Evolutionary conservation across 495 filamentous ascomycete genomes (phyloP).

Genomic region (Venustampulla echinocandica): DNA sequence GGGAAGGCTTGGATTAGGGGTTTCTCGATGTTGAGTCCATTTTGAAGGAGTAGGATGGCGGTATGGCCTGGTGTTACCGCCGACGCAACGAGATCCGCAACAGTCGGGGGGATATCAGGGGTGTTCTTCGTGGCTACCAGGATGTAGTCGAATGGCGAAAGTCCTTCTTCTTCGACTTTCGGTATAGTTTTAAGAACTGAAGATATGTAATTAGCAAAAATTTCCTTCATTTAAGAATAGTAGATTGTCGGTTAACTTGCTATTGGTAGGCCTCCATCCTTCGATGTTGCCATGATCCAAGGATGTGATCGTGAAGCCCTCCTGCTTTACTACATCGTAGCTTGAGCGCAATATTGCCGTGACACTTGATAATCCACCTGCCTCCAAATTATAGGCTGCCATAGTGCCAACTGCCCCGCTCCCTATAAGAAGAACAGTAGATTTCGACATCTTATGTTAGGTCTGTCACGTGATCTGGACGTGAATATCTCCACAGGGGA

Average conservation of each 20-base stretch:
- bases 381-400: constrained; percentile 28
- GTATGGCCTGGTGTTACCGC: constrained; percentile 41
- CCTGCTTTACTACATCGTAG: constrained; percentile 20
- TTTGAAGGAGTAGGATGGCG: constrained; percentile 50
- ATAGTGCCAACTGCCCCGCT: constrained; percentile 32
- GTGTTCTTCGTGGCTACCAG: constrained; percentile 45
- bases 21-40: constrained; percentile 55
- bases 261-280: constrained; percentile 24
- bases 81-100: constrained; percentile 35
- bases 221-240: neutral
- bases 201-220: no score
- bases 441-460: constrained; percentile 6
- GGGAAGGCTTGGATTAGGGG: constrained; percentile 44
- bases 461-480: constrained; percentile 10
- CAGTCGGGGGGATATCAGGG: constrained; percentile 30
- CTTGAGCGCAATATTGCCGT: constrained; percentile 30
- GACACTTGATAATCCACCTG: constrained; percentile 25
- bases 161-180: constrained; percentile 23
- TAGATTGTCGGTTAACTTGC: neutral
- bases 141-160: constrained; percentile 38
- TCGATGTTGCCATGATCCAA: constrained; percentile 26
- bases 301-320: constrained; percentile 27
- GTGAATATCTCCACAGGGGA: neutral
- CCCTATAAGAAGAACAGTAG: constrained; percentile 28
- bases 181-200: constrained; percentile 35